Percentiles rank a stretch among this genome's conserved stretches.
Evolutionary conservation across 2,329 filamentous ascomycete species (phyloP).

Genomic region (Macrophomina phaseolina): DNA sequence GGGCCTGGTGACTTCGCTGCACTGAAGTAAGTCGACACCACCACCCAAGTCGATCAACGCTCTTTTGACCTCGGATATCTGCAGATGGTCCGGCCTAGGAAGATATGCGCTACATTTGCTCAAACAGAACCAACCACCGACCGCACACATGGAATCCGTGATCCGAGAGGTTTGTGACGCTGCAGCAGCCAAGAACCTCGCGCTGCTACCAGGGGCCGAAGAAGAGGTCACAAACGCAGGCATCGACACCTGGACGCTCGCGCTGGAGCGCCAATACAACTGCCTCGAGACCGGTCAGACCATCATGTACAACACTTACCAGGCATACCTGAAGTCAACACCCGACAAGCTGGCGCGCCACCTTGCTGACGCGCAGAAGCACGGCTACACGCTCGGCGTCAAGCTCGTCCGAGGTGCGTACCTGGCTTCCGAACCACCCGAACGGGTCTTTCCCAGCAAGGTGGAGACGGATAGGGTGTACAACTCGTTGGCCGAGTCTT

Average conservation of each 20-base stretch:
- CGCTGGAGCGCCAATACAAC: conserved; percentile 61
- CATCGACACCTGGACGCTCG: conserved; percentile 60
- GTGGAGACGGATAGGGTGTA: conserved; percentile 67
- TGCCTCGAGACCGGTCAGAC: conserved; percentile 65
- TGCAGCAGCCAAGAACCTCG: conserved; percentile 71
- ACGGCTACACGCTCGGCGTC: conserved; percentile 59
- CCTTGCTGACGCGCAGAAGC: conserved; percentile 52
- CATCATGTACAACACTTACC: conserved; percentile 76
- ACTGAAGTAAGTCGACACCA: conserved; percentile 44
- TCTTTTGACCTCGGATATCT: conserved; percentile 22
- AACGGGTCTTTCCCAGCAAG: conserved; percentile 60
- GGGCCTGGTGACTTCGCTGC: conserved; percentile 55
- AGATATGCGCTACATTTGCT: conserved; percentile 72
- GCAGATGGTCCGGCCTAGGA: conserved; percentile 80
- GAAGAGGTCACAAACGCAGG: conserved; percentile 74
- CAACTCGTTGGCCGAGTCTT: conserved; percentile 67
- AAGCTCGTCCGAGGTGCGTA: conserved; percentile 66
- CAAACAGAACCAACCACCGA: conserved; percentile 66
- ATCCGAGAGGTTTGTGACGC: conserved; percentile 78
- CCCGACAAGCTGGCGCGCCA: conserved; percentile 51
- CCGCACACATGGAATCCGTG: conserved; percentile 67
- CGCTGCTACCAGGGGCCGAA: conserved; percentile 84
- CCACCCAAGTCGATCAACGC: background rate
- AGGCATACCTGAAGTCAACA: conserved; percentile 61
- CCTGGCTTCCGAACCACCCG: conserved; percentile 56